These are phyloP conservation scores for Lodderomyces parapsilosis DNA, from an alignment of 1,139 yeast species.

Conservation along the genomic window DNA sequence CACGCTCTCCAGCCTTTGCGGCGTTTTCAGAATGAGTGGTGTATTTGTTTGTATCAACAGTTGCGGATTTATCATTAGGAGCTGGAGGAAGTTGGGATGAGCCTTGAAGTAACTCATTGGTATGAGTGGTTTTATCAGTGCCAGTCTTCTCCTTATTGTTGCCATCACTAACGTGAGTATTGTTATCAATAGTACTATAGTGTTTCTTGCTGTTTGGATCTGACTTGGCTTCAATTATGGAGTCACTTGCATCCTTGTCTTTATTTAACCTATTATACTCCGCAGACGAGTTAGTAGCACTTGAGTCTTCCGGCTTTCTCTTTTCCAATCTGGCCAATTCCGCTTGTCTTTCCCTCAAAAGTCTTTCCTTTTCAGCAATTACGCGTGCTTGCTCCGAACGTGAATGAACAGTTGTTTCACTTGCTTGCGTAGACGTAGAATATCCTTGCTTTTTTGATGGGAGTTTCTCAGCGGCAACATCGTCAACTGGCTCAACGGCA, in stretches of 20 bases:
- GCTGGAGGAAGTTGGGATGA: slow-evolving; percentile 3
- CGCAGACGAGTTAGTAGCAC: slow-evolving; percentile 2
- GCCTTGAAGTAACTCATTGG: slow-evolving; percentile 3
- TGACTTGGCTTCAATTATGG: slow-evolving; percentile 23
- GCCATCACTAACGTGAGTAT: slow-evolving; percentile 23
- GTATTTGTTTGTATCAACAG: slow-evolving; percentile 8
- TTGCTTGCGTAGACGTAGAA: slow-evolving; percentile 18
- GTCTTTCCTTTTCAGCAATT: slow-evolving; percentile 8
- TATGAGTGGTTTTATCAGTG: slow-evolving; percentile 11
- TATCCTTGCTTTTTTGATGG: slow-evolving; percentile 10
- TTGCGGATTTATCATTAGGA: slow-evolving; percentile 7
- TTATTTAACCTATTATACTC: slow-evolving; percentile 19
- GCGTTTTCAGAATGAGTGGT: slow-evolving; percentile 11
- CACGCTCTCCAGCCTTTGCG: slow-evolving; percentile 5
- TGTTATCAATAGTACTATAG: slow-evolving; percentile 40
- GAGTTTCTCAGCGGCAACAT: slow-evolving; percentile 12
- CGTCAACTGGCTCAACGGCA: slow-evolving; percentile 8
- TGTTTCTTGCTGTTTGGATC: slow-evolving; percentile 19
- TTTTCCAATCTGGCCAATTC: slow-evolving; percentile 9
- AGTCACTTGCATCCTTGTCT: slow-evolving; percentile 30
- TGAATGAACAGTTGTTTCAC: slow-evolving; percentile 10
- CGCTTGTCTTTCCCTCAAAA: slow-evolving; percentile 15
- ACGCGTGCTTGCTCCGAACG: slow-evolving; percentile 11
- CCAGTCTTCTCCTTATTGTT: slow-evolving; percentile 5
- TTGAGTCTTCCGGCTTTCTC: slow-evolving; percentile 6